These are phyloP conservation scores for Lagerstroemia speciosa DNA, from an alignment of 345 rosid genomes.

Conservation along the genomic window DNA sequence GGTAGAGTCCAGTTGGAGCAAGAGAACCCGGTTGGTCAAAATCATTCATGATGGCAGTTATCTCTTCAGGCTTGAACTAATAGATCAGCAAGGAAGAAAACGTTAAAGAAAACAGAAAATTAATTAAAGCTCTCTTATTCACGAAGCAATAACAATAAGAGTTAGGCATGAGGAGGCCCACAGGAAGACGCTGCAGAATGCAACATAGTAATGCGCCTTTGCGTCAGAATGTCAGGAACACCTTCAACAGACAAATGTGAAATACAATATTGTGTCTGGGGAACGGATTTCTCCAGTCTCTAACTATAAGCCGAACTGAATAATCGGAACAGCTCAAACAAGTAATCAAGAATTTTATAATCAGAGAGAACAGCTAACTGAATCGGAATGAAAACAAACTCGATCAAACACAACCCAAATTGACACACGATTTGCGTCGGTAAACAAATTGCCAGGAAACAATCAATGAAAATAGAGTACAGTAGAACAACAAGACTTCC, in stretches of 20 bases:
- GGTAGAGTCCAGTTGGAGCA: conserved; percentile 72
- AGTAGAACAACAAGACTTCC: background rate
- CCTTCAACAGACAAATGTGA: no score
- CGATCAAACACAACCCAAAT: no score
- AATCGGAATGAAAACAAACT: no score
- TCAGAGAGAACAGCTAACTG: background rate
- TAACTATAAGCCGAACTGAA: no score
- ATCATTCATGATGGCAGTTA: conserved; percentile 41
- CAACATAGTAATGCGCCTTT: background rate
- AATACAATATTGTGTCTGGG: no score
- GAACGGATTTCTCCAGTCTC: no score
- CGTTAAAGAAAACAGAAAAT: no score
- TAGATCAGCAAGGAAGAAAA: conserved; percentile 13
- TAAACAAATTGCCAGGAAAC: background rate
- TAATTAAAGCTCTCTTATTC: no score
- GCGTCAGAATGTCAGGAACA: background rate
- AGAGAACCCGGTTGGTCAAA: conserved; percentile 71
- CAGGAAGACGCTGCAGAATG: background rate
- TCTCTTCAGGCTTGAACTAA: conserved; percentile 68
- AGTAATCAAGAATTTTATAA: no score
- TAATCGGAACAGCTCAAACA: no score
- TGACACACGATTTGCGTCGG: background rate
- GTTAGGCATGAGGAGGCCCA: background rate
- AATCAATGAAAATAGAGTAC: background rate
- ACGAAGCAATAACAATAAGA: conserved; percentile 1